phyloP scores from a whole-genome alignment of 352 stramenopile species.

The Phytophthora meadii region DNA sequence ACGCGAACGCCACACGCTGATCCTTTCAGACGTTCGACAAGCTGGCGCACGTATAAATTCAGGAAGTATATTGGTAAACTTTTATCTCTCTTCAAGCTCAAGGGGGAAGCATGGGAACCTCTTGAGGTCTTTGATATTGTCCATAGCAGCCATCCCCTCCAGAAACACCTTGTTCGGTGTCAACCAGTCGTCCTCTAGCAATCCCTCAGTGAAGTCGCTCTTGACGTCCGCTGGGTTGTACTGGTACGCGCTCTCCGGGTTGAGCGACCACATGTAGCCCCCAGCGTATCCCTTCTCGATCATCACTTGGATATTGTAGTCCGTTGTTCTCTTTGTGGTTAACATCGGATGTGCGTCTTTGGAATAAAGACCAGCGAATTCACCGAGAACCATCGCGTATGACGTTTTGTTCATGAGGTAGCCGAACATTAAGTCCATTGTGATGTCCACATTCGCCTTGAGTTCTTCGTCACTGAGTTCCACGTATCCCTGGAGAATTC shows the following conservation, averaged over 20 bases:
- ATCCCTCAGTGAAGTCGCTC: slow-evolving; percentile 64
- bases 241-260: slow-evolving; percentile 78
- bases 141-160: slow-evolving; percentile 51
- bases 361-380: slow-evolving; percentile 72
- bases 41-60: not conserved
- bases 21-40: slow-evolving; percentile 2
- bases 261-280: slow-evolving; percentile 83
- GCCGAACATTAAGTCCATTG: slow-evolving; percentile 76
- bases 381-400: slow-evolving; percentile 62
- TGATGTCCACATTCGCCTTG: slow-evolving; percentile 66
- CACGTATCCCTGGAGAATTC: slow-evolving; percentile 38
- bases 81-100: slow-evolving; percentile 3
- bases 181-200: slow-evolving; percentile 75
- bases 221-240: slow-evolving; percentile 73
- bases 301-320: slow-evolving; percentile 71
- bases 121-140: slow-evolving; percentile 51
- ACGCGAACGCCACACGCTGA: slow-evolving; percentile 12
- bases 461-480: slow-evolving; percentile 64
- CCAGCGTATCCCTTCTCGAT: slow-evolving; percentile 57
- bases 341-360: slow-evolving; percentile 57
- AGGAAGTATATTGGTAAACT: slow-evolving; percentile 1
- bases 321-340: slow-evolving; percentile 68
- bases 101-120: slow-evolving; percentile 59
- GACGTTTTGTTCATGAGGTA: slow-evolving; percentile 51
- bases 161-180: slow-evolving; percentile 54